These are phyloP conservation scores for Septoria linicola DNA, from an alignment of 2,329 filamentous ascomycete genomes.

Conservation along the genomic window DNA sequence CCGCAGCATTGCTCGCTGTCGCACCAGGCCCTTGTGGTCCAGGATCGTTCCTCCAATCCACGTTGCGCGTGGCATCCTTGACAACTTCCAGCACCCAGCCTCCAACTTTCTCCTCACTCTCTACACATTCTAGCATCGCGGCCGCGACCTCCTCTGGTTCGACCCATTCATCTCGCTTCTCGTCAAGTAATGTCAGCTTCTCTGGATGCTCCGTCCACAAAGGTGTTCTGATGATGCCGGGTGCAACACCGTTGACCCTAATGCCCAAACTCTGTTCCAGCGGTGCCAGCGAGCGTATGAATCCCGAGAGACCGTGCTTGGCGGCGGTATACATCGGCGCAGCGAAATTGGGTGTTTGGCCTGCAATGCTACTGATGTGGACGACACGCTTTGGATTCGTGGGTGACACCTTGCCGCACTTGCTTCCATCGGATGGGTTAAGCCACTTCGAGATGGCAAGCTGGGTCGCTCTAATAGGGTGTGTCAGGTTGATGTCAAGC, in stretches of 20 bases:
- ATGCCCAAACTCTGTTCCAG: constrained; percentile 54
- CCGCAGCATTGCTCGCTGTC: constrained; percentile 40
- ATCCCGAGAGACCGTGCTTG: constrained; percentile 49
- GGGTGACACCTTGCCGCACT: constrained; percentile 35
- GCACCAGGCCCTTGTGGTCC: constrained; percentile 51
- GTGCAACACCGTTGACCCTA: constrained; percentile 60
- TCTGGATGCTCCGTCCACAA: constrained; percentile 63
- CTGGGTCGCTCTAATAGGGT: constrained; percentile 50
- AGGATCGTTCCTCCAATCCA: constrained; percentile 54
- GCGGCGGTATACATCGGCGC: constrained; percentile 48
- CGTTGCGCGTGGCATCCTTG: constrained; percentile 51
- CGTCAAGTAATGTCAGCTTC: constrained; percentile 54
- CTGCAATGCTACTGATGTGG: constrained; percentile 47
- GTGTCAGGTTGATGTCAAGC: constrained; percentile 50
- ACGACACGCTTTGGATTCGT: constrained; percentile 49
- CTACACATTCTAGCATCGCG: constrained; percentile 57
- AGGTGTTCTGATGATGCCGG: constrained; percentile 61
- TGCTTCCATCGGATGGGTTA: constrained; percentile 33
- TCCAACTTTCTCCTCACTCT: constrained; percentile 50
- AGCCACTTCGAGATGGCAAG: constrained; percentile 49
- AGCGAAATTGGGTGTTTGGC: constrained; percentile 41
- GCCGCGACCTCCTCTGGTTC: constrained; percentile 61
- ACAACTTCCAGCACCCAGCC: constrained; percentile 59
- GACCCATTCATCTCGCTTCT: constrained; percentile 55
- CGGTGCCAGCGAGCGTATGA: constrained; percentile 51